Evolutionary conservation across 2,329 filamentous ascomycete genomes (phyloP), one percentile per base, ranked within the genome.

Genomic region (Sphaceloma murrayae): DNA sequence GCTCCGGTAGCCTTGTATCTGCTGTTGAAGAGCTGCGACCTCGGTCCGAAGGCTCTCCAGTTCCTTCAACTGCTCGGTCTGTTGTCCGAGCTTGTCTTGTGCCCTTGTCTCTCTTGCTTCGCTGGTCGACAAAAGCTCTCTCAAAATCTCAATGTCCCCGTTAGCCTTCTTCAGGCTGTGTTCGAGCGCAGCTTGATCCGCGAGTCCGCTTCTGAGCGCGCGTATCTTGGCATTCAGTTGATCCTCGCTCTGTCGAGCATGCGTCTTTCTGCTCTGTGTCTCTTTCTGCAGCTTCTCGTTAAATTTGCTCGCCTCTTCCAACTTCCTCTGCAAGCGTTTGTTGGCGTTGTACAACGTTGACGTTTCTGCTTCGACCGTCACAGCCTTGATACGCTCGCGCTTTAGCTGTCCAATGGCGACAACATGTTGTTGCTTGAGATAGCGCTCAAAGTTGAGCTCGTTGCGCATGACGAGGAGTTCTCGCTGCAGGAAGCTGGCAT

Each of bases 361-460:
- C 2, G 82, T 86, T 57, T 91, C 84, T 1, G 85, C 84, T 58
- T 89, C 85, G 1, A 77, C 81, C 1, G 83, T 82, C 5, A 82
- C 82, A 58, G 88, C 82, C 51, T 76, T 76, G 51, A 89, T 77
- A 47, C 86, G 80, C 49, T 79, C 78, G 10, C 82, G 73, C 52
- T 84, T 80, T 31, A 91, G 64, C 55, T 85, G 82, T 1, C 83
- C 83, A 56, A 91, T 88, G 48, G 89, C 83, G 2, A 80, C 75
- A 52, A 88, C 75, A 58, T 89, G 85, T 55, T 91, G 85, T 51
- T 86, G 77, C 58, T 88, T 89, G 54, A 89, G 72, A 60, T 86
- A 89, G 18, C 82, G 73, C 59, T 91, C 85, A 55, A 89, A 91
- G 51, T 82, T 84, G 32, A 91, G 68, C 53, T 91, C 84, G 49